phyloP scores from a whole-genome alignment of 31 red algal species.

The Odonthalia washingtoniensis region DNA sequence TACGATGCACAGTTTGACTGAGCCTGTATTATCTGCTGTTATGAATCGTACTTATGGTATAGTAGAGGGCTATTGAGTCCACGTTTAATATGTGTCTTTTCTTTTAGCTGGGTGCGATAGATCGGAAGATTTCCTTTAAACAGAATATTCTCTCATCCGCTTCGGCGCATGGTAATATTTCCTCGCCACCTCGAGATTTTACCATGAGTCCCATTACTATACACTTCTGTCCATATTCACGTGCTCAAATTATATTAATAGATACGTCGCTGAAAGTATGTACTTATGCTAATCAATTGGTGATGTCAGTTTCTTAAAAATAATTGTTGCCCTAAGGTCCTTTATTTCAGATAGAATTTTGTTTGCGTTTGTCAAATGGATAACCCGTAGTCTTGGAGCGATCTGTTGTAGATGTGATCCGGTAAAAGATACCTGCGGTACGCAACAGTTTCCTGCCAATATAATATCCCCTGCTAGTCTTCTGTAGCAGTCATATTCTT shows the following conservation, averaged over 20 bases:
- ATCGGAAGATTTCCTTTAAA: background rate
- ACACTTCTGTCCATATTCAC: slow-evolving; percentile 3
- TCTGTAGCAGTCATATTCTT: background rate
- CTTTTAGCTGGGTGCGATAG: background rate
- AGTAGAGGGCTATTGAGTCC: slow-evolving; percentile 4
- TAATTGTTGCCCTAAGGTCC: background rate
- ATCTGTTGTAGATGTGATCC: slow-evolving; percentile 15
- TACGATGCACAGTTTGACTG: slow-evolving; percentile 5
- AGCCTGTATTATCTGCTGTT: slow-evolving; percentile 31
- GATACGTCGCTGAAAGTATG: background rate
- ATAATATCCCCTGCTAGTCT: background rate
- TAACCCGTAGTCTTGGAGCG: background rate
- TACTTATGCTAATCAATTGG: too few species aligned
- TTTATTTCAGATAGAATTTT: background rate
- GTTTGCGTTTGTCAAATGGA: slow-evolving; percentile 9
- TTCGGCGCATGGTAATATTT: slow-evolving; percentile 23
- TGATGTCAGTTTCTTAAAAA: too few species aligned
- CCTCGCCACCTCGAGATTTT: slow-evolving; percentile 8
- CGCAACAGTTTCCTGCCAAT: background rate
- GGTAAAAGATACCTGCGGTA: background rate
- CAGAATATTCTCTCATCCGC: slow-evolving; percentile 16
- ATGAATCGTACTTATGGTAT: slow-evolving; percentile 34
- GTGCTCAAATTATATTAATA: background rate
- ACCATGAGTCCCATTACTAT: background rate
- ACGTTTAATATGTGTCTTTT: background rate